Percentiles rank a stretch among this genome's conserved stretches.
Evolutionary conservation across 345 rosid species (phyloP).

Genomic region (Brassica incana): DNA sequence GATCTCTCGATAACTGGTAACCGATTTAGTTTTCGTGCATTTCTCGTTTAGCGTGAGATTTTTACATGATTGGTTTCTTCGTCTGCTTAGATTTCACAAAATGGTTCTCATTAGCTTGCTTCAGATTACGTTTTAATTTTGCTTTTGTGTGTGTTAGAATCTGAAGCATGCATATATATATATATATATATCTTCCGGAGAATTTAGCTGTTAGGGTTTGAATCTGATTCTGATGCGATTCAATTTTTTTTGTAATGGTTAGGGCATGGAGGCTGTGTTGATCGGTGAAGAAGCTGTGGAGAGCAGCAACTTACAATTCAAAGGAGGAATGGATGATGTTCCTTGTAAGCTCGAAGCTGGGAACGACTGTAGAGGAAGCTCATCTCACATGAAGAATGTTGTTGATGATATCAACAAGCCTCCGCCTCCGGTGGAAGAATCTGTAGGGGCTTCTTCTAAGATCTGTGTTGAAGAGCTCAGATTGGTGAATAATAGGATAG

Average conservation of each 20-base stretch:
- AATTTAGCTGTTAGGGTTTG: no score
- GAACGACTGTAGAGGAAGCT: constrained; percentile 42
- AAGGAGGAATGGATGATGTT: constrained; percentile 33
- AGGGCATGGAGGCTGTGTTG: no score
- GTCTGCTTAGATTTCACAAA: background rate
- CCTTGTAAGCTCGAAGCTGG: constrained; percentile 38
- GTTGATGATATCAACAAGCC: constrained; percentile 26
- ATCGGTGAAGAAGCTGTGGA: constrained; percentile 42
- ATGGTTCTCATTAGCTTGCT: constrained; percentile 5
- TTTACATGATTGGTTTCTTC: constrained; percentile 14
- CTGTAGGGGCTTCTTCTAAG: background rate
- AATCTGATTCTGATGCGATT: constrained; percentile 24
- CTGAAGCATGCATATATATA: no score
- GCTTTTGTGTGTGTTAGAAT: no score
- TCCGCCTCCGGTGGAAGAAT: constrained; percentile 31
- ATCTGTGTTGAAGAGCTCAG: constrained; percentile 45
- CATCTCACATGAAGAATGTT: constrained; percentile 24
- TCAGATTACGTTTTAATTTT: background rate
- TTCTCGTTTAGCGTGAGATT: background rate
- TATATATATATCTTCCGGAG: background rate
- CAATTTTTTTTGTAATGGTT: no score
- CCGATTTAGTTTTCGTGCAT: constrained; percentile 9
- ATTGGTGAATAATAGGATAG: constrained; percentile 34
- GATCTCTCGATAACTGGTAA: constrained; percentile 26
- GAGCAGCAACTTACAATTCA: constrained; percentile 37